phyloP scores from a whole-genome alignment of 768 basidiomycete genomes.

The Mycena chlorophos region DNA sequence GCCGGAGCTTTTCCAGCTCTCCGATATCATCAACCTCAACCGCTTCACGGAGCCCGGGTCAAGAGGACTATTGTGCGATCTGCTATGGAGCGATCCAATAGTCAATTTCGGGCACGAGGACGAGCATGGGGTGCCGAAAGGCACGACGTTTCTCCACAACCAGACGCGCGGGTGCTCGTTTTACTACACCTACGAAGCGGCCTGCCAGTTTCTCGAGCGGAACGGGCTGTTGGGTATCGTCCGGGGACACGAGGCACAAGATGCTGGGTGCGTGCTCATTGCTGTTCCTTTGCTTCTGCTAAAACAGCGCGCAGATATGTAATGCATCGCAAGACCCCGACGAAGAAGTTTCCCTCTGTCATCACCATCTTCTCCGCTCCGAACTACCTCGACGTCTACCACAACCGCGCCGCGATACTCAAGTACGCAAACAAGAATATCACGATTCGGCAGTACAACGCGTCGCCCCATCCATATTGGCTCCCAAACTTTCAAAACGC shows the following conservation, averaged over 20 bases:
- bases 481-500: conserved; percentile 97
- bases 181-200: conserved; percentile 91
- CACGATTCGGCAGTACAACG: conserved; percentile 88
- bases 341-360: conserved; percentile 92
- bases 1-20: conserved; percentile 77
- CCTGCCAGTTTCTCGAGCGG: conserved; percentile 89
- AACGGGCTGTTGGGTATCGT: conserved; percentile 92
- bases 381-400: conserved; percentile 94
- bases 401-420: conserved; percentile 94
- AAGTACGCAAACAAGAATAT: conserved; percentile 97
- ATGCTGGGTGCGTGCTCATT: conserved; percentile 69
- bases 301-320: conserved; percentile 56
- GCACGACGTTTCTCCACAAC: conserved; percentile 75
- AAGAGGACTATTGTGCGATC: conserved; percentile 86
- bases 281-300: not conserved
- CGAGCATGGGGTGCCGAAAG: conserved; percentile 55
- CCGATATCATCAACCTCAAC: conserved; percentile 82
- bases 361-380: conserved; percentile 99
- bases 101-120: conserved; percentile 85
- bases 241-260: conserved; percentile 95
- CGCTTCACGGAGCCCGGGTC: conserved; percentile 94
- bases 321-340: conserved; percentile 94
- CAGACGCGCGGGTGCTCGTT: conserved; percentile 87
- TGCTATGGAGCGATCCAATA: conserved; percentile 95
- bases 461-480: conserved; percentile 87